Base-by-base conservation (phyloP, 192 early-diverging fungal genomes). In the Lobulomyces angularis region DNA sequence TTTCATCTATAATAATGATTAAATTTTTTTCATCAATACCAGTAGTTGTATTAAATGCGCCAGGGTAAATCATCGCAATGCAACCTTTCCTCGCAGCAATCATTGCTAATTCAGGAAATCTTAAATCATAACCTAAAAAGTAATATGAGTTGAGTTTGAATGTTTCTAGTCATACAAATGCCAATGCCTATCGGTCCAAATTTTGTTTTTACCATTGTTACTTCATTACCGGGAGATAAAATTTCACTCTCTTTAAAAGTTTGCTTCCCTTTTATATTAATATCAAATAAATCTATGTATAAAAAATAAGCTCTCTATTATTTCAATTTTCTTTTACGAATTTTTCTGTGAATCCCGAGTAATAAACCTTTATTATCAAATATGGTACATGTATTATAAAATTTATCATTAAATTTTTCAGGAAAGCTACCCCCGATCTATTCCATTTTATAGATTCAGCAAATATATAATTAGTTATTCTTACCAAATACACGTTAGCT, bases 91-190 rank as follows among this genome's bases (percentile, higher is more conserved):
- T 60, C 3, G 90, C 83, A 25, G 90, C 90, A 58, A 92, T 71
- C 80, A 83, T 91, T 29, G 94, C 90, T 51, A 91, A 62, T 48
- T 98, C 94, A 6, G 94, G 94, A 56, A 98, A 98, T 44, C 88
- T 59, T 8, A 98, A 83, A 44, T 98, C 94, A 58, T 98, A 98
- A 56, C n/a, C n/a, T n/a, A n/a, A n/a, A n/a, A n/a, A n/a, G n/a
- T n/a, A n/a, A n/a, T n/a, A n/a, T n/a, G n/a, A n/a, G n/a, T n/a
- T n/a, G n/a, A n/a, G n/a, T n/a, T n/a, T n/a, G n/a, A n/a, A n/a
- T n/a, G n/a, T n/a, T n/a, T n/a, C n/a, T n/a, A n/a, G n/a, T n/a
- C n/a, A n/a, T n/a, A n/a, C 94, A 98, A 27, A 98, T 95, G 1
- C 79, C 94, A 9, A 95, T 56, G 9, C 91, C 91, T 45, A 98